Conservation (phyloP, 2,329 filamentous ascomycete genomes). For the Dothistroma pini region DNA sequence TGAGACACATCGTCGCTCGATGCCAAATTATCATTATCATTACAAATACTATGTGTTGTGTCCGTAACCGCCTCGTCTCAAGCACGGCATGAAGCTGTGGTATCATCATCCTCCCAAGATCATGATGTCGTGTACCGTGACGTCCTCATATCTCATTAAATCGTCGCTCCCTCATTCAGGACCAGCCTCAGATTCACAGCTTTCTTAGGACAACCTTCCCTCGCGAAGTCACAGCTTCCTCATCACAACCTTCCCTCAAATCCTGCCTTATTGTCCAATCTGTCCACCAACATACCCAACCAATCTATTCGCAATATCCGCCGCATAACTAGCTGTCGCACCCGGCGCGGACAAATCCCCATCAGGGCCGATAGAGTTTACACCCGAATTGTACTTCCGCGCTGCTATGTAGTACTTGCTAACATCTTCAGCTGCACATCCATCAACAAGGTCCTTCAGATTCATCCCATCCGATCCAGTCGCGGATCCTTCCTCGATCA, state of each 20-base stretch:
- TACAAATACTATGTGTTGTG: neutral
- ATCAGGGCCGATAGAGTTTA: neutral
- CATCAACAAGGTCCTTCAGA: slow-evolving; percentile 28
- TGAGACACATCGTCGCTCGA: neutral
- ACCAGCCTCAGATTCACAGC: neutral
- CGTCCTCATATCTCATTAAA: neutral
- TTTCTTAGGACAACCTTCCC: too few relatives aligned
- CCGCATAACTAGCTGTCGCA: slow-evolving; percentile 5
- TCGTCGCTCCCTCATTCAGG: neutral
- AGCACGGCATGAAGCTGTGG: neutral
- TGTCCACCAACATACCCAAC: slow-evolving; percentile 6
- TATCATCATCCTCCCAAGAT: neutral
- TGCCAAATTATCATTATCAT: neutral
- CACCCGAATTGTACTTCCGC: slow-evolving; percentile 48
- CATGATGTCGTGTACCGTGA: neutral
- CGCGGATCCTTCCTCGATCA: slow-evolving; percentile 42
- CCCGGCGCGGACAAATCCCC: neutral
- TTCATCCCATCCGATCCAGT: slow-evolving; percentile 43
- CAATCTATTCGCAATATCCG: slow-evolving; percentile 9
- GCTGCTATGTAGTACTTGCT: slow-evolving; percentile 45
- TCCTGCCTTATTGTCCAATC: neutral
- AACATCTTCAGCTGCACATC: slow-evolving; percentile 30
- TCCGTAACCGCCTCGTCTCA: neutral
- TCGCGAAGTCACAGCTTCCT: neutral
- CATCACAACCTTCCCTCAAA: neutral